These are phyloP conservation scores for Aureobasidium mangrovei DNA, from an alignment of 2,329 filamentous ascomycete genomes.

Conservation along the genomic window DNA sequence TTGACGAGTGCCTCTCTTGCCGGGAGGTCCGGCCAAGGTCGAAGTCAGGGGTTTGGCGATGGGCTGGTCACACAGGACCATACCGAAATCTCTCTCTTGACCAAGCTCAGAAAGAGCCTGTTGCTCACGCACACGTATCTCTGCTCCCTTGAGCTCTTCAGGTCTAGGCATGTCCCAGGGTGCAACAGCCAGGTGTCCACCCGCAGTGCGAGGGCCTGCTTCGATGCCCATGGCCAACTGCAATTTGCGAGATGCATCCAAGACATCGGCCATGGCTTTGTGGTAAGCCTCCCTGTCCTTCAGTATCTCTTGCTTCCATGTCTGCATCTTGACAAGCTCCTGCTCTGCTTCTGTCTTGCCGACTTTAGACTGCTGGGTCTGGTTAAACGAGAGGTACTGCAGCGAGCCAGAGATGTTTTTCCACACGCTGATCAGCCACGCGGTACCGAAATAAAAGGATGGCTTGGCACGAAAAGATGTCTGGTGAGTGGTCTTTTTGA, in stretches of 20 bases:
- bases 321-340: not conserved
- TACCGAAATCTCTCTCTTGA: no score
- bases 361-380: no score
- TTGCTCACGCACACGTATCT: not conserved
- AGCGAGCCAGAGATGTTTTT: no score
- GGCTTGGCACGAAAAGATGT: no score
- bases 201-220: no score
- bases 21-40: not conserved
- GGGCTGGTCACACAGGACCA: no score
- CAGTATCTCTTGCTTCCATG: not conserved
- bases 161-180: conserved; percentile 2
- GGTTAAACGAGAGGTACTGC: no score
- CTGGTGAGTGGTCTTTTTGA: no score
- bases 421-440: no score
- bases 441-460: no score
- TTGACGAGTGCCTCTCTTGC: not conserved
- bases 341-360: no score
- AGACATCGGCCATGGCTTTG: not conserved
- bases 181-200: not conserved
- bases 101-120: not conserved
- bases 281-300: not conserved
- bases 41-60: not conserved
- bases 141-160: not conserved
- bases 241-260: not conserved
- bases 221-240: not conserved